Evolutionary conservation across 1,139 yeast species (phyloP), one percentile per base, ranked within the genome.

Genomic region (Blastobotrys malaysiensis): DNA sequence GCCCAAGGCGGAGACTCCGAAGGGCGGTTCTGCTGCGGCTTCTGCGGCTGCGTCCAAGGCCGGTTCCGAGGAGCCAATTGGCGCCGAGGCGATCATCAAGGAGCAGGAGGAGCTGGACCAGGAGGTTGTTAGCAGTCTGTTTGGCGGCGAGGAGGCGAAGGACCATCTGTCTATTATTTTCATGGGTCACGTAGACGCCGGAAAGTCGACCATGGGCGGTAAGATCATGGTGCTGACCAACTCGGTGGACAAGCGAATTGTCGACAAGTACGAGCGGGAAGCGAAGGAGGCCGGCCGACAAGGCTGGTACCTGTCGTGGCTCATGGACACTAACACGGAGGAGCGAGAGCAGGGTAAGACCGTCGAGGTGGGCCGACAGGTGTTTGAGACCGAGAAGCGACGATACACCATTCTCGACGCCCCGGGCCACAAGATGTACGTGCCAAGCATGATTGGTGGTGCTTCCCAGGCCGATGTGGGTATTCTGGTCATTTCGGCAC

Each of bases 131-230:
- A 84, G 81, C 55, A 99, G 93, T 65, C 75, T 95, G 86, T 95
- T 89, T 69, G 98, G 97, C 58, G 96, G 95, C 67, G 69, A 60
- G 46, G 66, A 65, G 49, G 59, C 66, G 50, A 95, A 95, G 73
- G 98, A 91, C 70, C 99, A 95, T 74, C 82, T 93, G 68, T 90
- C 97, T 39, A 86, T 93, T 66, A 90, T 93, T 67, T 93, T 93
- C 74, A 95, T 93, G 98, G 99, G 99, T 64, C 99, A 93, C 71
- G 99, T 93, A 65, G 99, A 93, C 79, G 99, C 99, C 46, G 99
- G 99, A 70, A 93, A 93, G 74, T 89, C 97, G 54, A 93, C 99
- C 60, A 90, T 95, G 97, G 99, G 99, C 70, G 99, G 99, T 75
- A 93, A 93, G 73, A 78, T 93, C 65, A 80, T 93, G 63, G 93